Evolutionary conservation across 331 rosid genomes (phyloP).

Genomic region (Pyracantha coccinea): DNA sequence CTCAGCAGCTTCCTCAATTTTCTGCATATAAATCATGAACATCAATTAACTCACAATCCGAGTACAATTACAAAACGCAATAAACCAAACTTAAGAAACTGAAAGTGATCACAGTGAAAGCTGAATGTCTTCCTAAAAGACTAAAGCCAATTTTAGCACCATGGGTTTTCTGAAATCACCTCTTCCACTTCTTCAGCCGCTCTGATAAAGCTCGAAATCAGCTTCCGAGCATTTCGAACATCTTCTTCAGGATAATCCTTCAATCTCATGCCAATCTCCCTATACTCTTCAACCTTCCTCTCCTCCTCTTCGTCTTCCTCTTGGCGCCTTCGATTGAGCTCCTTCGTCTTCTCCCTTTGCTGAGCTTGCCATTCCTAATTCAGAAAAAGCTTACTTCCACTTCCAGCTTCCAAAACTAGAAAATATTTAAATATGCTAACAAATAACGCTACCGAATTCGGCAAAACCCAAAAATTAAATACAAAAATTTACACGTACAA

Average conservation of each 20-base stretch:
- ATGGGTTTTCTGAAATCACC: constrained; percentile 30
- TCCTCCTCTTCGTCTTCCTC: constrained; percentile 87
- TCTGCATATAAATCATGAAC: constrained; percentile 31
- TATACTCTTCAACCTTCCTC: constrained; percentile 65
- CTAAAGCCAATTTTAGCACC: background rate
- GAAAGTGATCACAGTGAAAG: background rate
- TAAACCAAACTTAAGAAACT: background rate
- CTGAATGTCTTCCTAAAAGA: background rate
- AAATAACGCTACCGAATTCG: background rate
- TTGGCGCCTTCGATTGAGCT: constrained; percentile 38
- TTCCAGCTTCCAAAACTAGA: constrained; percentile 11
- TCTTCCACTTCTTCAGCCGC: constrained; percentile 92
- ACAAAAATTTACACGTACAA: too few species aligned
- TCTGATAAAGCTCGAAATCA: constrained; percentile 68
- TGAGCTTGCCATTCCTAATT: constrained; percentile 90
- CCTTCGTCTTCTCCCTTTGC: constrained; percentile 63
- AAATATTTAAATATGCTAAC: background rate
- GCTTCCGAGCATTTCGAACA: constrained; percentile 53
- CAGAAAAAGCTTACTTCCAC: constrained; percentile 13
- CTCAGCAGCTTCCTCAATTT: constrained; percentile 93
- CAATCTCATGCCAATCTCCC: constrained; percentile 70
- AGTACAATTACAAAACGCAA: background rate
- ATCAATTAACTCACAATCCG: background rate
- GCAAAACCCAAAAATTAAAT: background rate
- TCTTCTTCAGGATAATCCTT: constrained; percentile 81